Conservation (phyloP, 2,329 filamentous ascomycete genomes). For the Aspergillus fischeri region DNA sequence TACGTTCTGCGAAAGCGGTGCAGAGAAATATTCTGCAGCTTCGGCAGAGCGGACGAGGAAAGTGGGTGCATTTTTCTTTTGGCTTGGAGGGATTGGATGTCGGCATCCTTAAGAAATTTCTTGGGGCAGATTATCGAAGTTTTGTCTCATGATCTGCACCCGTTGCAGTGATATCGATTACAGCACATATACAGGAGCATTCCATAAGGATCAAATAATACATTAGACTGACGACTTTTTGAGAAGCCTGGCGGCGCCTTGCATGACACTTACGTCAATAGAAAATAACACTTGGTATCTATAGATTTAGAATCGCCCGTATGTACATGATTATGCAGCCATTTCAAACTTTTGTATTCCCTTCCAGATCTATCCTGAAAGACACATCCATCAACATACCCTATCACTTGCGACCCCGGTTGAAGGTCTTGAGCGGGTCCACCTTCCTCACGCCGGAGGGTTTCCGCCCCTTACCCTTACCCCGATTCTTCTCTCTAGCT, state of each 20-base stretch:
- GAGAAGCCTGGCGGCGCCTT: not conserved
- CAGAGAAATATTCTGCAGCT: conserved; percentile 27
- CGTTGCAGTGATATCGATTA: not conserved
- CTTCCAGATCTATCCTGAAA: not conserved
- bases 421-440: conserved; percentile 89
- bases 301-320: not conserved
- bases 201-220: not conserved
- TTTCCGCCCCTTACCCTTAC: conserved; percentile 47
- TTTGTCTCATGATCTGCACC: conserved; percentile 1
- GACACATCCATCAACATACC: not conserved
- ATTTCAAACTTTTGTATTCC: not conserved
- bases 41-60: conserved; percentile 32
- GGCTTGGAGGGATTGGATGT: conserved; percentile 21
- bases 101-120: conserved; percentile 11
- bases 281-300: not conserved
- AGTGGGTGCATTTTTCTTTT: conserved; percentile 38
- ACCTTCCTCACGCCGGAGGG: conserved; percentile 52
- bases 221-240: not conserved
- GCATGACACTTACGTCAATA: not conserved
- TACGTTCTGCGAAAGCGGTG: conserved; percentile 27
- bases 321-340: not conserved
- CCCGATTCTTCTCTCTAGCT: conserved; percentile 42
- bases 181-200: not conserved
- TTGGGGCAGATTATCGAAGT: conserved; percentile 14
- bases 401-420: conserved; percentile 45